Evolutionary conservation across 192 early-diverging fungal genomes (phyloP), one percentile per base, ranked within the genome.

Genomic region (Linnemannia exigua): DNA sequence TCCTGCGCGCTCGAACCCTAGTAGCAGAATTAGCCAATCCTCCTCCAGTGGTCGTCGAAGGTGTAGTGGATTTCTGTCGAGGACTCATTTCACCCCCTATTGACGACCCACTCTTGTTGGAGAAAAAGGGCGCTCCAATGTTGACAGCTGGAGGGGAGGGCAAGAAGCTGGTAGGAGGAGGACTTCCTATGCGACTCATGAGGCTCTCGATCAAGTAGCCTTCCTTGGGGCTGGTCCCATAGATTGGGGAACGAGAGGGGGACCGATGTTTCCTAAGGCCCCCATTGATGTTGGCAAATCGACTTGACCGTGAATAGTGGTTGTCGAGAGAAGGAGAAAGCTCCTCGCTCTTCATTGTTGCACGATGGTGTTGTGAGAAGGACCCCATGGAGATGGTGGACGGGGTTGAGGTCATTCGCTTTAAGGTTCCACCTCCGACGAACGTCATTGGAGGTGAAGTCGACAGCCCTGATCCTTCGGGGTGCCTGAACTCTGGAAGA

Each of bases 121-220:
- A 31, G 58, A 31, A 44, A 44, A 44, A 63, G 28, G 58, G 58
- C 28, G 41, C 41, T 44, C 41, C 41, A 44, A 44, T 9, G 41
- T 3, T 9, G 41, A 31, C 28, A 28, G 58, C 58, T 14, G 58
- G 58, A 31, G 58, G 58, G 12, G 58, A 63, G 2, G 58, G 58
- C 58, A 63, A 63, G 28, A 63, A 63, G 11, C 28, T 63, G 12
- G 25, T 63, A 15, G 82, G 82, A 36, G 82, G 82, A 1, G 76
- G 82, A 37, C 76, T 84, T 12, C 82, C 82, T n/a, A 84, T 84
- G 0, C 82, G 82, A 70, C 82, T 84, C 82, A 84, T 84, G 28
- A 84, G 67, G 37, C 76, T 84, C 9, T 84, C 82, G 17, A 76
- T 84, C 51, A 79, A 61, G 48, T 38, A 52, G 17, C 74, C 74